phyloP scores from a whole-genome alignment of 148 eudicot species.

The Rhododendron williamsianum region DNA sequence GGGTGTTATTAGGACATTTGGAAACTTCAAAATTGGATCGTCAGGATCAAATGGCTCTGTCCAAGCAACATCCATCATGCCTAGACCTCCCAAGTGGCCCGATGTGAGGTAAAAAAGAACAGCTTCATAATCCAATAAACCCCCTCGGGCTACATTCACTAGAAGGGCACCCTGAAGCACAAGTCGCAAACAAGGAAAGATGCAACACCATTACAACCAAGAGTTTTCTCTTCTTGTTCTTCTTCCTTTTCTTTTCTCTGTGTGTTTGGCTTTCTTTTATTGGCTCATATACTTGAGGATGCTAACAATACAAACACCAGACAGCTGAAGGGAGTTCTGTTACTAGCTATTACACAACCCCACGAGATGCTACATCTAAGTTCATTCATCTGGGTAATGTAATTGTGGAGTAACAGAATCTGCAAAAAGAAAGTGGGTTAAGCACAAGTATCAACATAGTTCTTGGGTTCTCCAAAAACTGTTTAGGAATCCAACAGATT shows the following conservation, averaged over 20 bases:
- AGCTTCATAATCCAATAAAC: constrained; percentile 76
- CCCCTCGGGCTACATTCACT: constrained; percentile 86
- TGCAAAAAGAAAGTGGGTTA: not conserved
- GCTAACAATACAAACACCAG: not conserved
- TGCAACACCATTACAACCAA: not conserved
- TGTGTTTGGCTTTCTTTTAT: not conserved
- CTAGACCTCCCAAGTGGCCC: constrained; percentile 93
- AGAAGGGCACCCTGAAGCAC: constrained; percentile 64
- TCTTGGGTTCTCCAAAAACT: not conserved
- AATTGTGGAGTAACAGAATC: not conserved
- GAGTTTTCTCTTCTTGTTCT: not conserved
- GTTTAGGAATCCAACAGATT: not conserved
- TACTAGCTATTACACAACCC: not conserved
- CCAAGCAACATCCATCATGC: constrained; percentile 92
- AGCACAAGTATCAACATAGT: not conserved
- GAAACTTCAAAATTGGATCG: constrained; percentile 66
- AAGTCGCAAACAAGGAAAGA: constrained; percentile 10
- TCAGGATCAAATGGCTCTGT: constrained; percentile 88
- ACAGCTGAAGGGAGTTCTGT: not conserved
- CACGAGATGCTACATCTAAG: not conserved
- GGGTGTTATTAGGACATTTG: constrained; percentile 84
- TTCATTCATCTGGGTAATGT: not conserved
- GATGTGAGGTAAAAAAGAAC: constrained; percentile 49
- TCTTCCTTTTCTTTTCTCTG: not conserved
- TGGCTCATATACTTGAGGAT: not conserved